phyloP scores from a whole-genome alignment of 208 protist species.

The Leishmania amazonensis region DNA sequence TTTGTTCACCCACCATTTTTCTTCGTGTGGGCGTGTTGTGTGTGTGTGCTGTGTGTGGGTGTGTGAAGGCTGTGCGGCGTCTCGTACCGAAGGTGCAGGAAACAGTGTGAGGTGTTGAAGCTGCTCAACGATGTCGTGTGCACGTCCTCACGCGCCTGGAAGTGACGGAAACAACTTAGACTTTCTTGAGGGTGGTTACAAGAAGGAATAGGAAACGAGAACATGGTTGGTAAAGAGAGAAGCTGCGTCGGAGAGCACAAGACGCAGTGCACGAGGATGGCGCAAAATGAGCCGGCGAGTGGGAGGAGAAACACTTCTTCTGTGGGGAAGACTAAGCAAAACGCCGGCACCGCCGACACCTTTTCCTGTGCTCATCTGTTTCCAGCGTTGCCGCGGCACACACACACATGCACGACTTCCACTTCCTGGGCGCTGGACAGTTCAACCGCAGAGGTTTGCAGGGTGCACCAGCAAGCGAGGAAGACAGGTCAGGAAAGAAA shows the following conservation, averaged over 20 bases:
- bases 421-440: background rate
- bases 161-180: background rate
- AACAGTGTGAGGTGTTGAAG: background rate
- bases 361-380: background rate
- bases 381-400: background rate
- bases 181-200: slow-evolving; percentile 13
- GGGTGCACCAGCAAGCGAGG: background rate
- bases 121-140: background rate
- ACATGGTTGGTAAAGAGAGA: background rate
- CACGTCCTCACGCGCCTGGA: slow-evolving; percentile 7
- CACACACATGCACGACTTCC: background rate
- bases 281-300: background rate
- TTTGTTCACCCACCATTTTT: slow-evolving; percentile 51
- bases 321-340: background rate
- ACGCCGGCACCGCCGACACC: background rate
- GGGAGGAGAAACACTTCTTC: background rate
- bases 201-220: slow-evolving; percentile 11
- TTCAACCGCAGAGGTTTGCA: background rate
- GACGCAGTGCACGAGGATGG: background rate
- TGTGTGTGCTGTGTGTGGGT: background rate
- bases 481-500: background rate
- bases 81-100: background rate
- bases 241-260: background rate
- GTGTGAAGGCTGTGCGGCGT: background rate
- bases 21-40: background rate